Conservation (phyloP, 768 basidiomycete genomes). For the Trametes cingulata region DNA sequence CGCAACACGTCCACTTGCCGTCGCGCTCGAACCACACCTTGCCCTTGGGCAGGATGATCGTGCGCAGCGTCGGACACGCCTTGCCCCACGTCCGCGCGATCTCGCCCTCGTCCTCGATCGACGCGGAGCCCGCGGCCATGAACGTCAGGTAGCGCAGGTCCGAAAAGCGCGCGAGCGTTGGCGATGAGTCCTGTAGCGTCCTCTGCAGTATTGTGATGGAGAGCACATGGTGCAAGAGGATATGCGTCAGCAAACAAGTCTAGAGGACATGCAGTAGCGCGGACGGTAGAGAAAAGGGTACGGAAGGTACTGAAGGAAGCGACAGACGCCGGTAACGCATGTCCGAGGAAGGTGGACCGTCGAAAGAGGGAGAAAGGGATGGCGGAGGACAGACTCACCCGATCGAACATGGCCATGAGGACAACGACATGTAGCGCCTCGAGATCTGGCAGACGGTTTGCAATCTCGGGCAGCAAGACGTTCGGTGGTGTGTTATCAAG, state of each 20-base stretch:
- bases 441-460: slow-evolving; percentile 46
- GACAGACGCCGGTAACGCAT: too few species aligned
- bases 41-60: slow-evolving; percentile 65
- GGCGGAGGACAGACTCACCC: slow-evolving; percentile 37
- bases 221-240: too few species aligned
- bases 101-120: slow-evolving; percentile 43
- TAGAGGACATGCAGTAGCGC: too few species aligned
- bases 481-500: slow-evolving; percentile 50
- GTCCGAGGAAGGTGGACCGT: not conserved
- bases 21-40: slow-evolving; percentile 54
- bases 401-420: slow-evolving; percentile 48
- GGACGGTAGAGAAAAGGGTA: too few species aligned
- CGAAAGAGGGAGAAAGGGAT: slow-evolving; percentile 4
- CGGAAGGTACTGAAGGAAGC: too few species aligned
- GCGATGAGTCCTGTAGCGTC: slow-evolving; percentile 42
- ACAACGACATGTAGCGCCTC: slow-evolving; percentile 66
- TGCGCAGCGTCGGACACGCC: slow-evolving; percentile 60
- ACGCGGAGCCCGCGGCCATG: slow-evolving; percentile 45
- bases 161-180: slow-evolving; percentile 42
- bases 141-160: slow-evolving; percentile 55
- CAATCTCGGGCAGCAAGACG: slow-evolving; percentile 48
- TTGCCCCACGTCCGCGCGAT: slow-evolving; percentile 58
- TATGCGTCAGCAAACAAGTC: not conserved
- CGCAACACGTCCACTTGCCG: slow-evolving; percentile 26
- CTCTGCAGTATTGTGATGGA: slow-evolving; percentile 39